phyloP scores from a whole-genome alignment of 495 filamentous ascomycete species.

The Cladorrhinum samala region DNA sequence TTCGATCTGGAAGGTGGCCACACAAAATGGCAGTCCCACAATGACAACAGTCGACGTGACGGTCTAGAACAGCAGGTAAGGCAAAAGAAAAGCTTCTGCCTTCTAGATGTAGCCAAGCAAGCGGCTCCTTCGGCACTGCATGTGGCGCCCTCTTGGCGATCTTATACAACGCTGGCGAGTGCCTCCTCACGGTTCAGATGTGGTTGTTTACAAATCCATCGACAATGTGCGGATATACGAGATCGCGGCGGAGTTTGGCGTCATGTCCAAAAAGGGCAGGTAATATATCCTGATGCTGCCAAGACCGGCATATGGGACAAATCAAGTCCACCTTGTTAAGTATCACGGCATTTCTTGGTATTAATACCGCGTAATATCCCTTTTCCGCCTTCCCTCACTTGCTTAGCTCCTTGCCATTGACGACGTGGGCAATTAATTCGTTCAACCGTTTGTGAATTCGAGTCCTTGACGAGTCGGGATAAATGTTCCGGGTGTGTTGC shows the following conservation, averaged over 20 bases:
- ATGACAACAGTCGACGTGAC: background rate
- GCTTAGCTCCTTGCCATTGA: background rate
- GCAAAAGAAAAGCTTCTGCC: background rate
- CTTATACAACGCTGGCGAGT: background rate
- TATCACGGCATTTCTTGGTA: background rate
- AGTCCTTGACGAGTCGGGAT: too few species aligned
- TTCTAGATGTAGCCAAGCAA: background rate
- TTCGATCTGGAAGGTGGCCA: background rate
- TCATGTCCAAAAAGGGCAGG: constrained; percentile 2
- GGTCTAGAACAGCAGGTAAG: background rate
- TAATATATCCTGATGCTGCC: constrained; percentile 2
- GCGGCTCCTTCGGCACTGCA: background rate
- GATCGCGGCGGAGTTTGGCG: background rate
- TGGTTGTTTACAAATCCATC: background rate
- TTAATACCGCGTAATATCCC: constrained; percentile 1
- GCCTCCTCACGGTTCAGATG: background rate
- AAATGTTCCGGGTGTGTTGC: too few species aligned
- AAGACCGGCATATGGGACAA: constrained; percentile 5
- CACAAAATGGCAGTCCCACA: background rate
- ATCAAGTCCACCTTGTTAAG: background rate
- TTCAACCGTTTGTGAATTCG: too few species aligned
- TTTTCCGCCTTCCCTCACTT: background rate
- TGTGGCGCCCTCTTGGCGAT: constrained; percentile 1
- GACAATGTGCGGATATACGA: background rate
- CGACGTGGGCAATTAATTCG: background rate